Percentiles rank a stretch among this genome's conserved stretches.
phyloP scores from a whole-genome alignment of 768 basidiomycete genomes.

The Fistulinella prunicolor region DNA sequence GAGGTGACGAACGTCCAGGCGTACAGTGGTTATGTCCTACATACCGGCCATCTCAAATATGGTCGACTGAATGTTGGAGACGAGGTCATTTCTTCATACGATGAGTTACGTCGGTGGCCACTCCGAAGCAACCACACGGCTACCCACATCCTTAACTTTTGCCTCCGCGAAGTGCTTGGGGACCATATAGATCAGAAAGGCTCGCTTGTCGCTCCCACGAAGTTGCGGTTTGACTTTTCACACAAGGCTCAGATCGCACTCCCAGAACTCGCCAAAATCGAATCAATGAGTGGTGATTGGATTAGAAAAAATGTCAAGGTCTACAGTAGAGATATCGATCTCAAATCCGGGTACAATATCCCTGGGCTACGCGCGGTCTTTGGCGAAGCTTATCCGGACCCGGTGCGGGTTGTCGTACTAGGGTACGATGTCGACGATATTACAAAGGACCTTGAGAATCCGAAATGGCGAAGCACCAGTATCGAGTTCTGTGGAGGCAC shows the following conservation, averaged over 20 bases:
- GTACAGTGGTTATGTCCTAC: constrained; percentile 94
- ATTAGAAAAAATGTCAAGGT: constrained; percentile 87
- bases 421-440: constrained; percentile 89
- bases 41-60: constrained; percentile 88
- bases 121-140: constrained; percentile 97
- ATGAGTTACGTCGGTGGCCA: constrained; percentile 95
- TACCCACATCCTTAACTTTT: constrained; percentile 96
- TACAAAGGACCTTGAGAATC: constrained; percentile 76
- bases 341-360: constrained; percentile 78
- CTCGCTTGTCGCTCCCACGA: constrained; percentile 92
- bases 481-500: constrained; percentile 99
- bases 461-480: constrained; percentile 88
- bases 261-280: constrained; percentile 78
- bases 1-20: constrained; percentile 91
- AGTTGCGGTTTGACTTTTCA: constrained; percentile 97
- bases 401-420: constrained; percentile 90
- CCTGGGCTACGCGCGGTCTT: constrained; percentile 96
- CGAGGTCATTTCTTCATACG: constrained; percentile 85
- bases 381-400: constrained; percentile 96
- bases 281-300: constrained; percentile 83
- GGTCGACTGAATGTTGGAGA: constrained; percentile 77
- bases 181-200: constrained; percentile 99
- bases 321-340: constrained; percentile 79
- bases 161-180: constrained; percentile 88
- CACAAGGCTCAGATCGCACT: constrained; percentile 87